These are phyloP conservation scores for Spathaspora sp. DNA, from an alignment of 805 yeast genomes.

Conservation along the genomic window DNA sequence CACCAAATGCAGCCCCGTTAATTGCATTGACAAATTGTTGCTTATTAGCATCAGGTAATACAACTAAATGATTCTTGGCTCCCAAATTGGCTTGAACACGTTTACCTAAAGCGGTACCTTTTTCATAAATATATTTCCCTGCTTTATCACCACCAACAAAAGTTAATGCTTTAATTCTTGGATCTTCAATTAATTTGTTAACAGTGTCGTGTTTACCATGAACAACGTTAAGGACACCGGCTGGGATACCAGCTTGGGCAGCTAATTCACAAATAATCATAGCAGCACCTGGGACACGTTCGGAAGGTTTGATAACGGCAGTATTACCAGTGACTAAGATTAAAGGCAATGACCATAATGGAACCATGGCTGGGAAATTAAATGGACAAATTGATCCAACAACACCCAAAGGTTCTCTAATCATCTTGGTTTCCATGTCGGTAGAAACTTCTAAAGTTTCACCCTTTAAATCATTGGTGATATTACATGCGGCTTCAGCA, in stretches of 20 bases:
- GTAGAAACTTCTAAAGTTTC: conserved; percentile 61
- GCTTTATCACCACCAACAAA: conserved; percentile 80
- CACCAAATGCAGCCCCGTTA: conserved; percentile 76
- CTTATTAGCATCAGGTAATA: conserved; percentile 70
- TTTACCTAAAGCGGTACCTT: conserved; percentile 66
- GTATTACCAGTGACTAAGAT: conserved; percentile 71
- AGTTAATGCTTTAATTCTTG: conserved; percentile 71
- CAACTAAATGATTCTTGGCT: conserved; percentile 74
- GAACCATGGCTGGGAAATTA: conserved; percentile 85
- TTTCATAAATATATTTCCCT: conserved; percentile 66
- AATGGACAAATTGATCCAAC: conserved; percentile 77
- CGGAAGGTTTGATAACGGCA: conserved; percentile 57
- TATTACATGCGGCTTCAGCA: conserved; percentile 69
- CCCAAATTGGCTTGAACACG: conserved; percentile 77
- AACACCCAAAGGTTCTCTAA: conserved; percentile 70
- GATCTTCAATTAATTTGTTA: conserved; percentile 65
- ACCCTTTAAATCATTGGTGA: conserved; percentile 64
- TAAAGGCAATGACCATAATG: conserved; percentile 63
- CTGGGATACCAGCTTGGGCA: conserved; percentile 70
- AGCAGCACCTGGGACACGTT: conserved; percentile 80
- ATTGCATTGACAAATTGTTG: conserved; percentile 60
- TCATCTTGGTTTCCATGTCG: conserved; percentile 78
- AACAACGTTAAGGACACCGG: conserved; percentile 67
- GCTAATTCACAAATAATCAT: conserved; percentile 70
- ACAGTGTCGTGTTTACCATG: conserved; percentile 76